These are phyloP conservation scores for Verbascum thapsus DNA, from an alignment of 257 asterid species.

Conservation along the genomic window DNA sequence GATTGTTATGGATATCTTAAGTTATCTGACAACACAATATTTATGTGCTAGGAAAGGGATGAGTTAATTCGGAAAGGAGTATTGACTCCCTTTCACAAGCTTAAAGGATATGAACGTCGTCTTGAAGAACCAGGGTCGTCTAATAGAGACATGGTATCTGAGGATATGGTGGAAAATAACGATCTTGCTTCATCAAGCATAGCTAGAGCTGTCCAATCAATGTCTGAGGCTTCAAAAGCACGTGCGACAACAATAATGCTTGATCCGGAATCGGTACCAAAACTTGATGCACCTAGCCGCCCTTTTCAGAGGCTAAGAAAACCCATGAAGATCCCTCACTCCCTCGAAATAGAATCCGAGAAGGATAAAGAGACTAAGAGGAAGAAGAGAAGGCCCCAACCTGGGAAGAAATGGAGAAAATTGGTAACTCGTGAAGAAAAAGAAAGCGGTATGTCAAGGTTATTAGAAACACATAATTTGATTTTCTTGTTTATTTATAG, in stretches of 20 bases:
- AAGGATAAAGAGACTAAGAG: constrained; percentile 45
- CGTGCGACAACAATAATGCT: constrained; percentile 89
- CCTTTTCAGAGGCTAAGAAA: constrained; percentile 69
- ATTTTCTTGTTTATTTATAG: constrained; percentile 11
- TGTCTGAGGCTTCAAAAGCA: constrained; percentile 78
- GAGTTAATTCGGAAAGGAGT: constrained; percentile 93
- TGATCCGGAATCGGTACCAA: constrained; percentile 68
- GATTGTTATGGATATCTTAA: constrained; percentile 15
- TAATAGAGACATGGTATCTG: constrained; percentile 39
- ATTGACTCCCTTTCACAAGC: constrained; percentile 92
- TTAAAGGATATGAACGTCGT: constrained; percentile 92
- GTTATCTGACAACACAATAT: constrained; percentile 29
- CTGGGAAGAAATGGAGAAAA: constrained; percentile 79
- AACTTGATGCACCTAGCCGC: constrained; percentile 75
- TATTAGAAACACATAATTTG: constrained; percentile 20
- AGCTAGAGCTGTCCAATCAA: constrained; percentile 64
- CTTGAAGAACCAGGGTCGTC: constrained; percentile 72
- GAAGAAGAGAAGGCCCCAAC: constrained; percentile 83
- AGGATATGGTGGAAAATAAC: constrained; percentile 36
- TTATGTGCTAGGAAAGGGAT: constrained; percentile 82
- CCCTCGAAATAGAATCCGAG: constrained; percentile 47
- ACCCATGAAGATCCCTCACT: constrained; percentile 57
- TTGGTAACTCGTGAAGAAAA: constrained; percentile 53
- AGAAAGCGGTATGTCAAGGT: constrained; percentile 54
- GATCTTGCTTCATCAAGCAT: constrained; percentile 73